These are phyloP conservation scores for Pharus latifolius DNA, from an alignment of 176 grass and related monocot species.

Conservation along the genomic window DNA sequence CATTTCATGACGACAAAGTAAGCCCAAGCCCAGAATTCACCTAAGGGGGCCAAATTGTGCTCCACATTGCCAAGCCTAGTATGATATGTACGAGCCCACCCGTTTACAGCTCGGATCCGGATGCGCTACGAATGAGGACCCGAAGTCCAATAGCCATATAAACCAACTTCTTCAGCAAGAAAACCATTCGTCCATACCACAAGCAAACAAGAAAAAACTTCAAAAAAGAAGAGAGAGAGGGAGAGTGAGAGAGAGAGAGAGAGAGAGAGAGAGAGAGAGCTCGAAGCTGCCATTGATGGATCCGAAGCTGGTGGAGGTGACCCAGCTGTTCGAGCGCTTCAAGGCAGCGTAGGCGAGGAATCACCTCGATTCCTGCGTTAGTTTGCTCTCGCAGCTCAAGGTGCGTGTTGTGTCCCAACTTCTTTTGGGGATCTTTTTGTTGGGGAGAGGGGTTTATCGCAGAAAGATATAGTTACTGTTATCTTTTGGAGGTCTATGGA, in stretches of 20 bases:
- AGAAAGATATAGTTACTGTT: no score
- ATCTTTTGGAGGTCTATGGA: no score
- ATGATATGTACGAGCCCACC: no score
- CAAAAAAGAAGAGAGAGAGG: background rate
- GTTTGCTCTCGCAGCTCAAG: constrained; percentile 59
- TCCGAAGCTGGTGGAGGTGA: constrained; percentile 35
- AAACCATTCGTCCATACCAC: background rate
- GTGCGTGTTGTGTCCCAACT: background rate
- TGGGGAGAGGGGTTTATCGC: background rate
- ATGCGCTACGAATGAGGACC: no score
- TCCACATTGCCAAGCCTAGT: no score
- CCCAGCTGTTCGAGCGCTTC: constrained; percentile 33
- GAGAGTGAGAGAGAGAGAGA: background rate
- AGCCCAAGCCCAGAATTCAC: no score
- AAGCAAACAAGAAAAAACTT: background rate
- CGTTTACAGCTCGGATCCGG: no score
- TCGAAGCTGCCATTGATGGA: constrained; percentile 1
- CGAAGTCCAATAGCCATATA: no score
- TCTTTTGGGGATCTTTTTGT: background rate
- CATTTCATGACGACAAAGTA: no score
- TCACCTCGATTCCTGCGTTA: constrained; percentile 27
- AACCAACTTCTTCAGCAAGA: background rate
- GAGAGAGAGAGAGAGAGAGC: background rate
- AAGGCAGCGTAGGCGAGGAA: constrained; percentile 24
- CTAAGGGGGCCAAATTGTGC: no score